phyloP scores from a whole-genome alignment of 768 basidiomycete species.

The Tricholoma flavovirens region DNA sequence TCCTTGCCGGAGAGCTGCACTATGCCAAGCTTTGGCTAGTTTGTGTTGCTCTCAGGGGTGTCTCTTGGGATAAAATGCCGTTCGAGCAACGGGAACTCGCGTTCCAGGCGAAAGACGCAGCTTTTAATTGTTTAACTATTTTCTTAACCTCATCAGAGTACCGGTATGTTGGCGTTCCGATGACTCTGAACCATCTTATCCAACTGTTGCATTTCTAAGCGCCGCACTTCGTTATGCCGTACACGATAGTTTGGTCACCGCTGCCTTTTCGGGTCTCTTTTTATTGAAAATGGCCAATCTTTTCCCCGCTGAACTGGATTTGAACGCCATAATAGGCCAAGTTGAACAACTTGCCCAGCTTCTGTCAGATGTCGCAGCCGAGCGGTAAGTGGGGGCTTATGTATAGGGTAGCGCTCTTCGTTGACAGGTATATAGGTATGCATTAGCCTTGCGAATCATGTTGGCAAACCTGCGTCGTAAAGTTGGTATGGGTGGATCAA shows the following conservation, averaged over 20 bases:
- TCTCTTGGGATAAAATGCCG: slow-evolving; percentile 94
- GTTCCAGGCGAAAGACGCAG: slow-evolving; percentile 93
- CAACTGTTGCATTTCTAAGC: slow-evolving; percentile 30
- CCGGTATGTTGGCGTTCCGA: slow-evolving; percentile 41
- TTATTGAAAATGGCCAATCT: slow-evolving; percentile 92
- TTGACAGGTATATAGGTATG: slow-evolving; percentile 51
- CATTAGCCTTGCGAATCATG: slow-evolving; percentile 89
- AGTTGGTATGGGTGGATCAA: slow-evolving; percentile 58
- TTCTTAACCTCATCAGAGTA: slow-evolving; percentile 80
- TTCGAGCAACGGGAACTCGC: slow-evolving; percentile 93
- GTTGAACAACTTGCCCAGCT: slow-evolving; percentile 90
- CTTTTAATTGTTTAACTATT: slow-evolving; percentile 76
- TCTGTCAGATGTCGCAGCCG: slow-evolving; percentile 88
- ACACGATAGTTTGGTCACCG: slow-evolving; percentile 87
- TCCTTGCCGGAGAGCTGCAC: slow-evolving; percentile 83
- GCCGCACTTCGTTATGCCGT: slow-evolving; percentile 90
- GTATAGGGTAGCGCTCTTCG: neutral
- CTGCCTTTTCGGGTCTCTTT: slow-evolving; percentile 88
- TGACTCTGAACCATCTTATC: neutral
- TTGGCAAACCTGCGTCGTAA: slow-evolving; percentile 87
- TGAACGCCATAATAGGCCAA: slow-evolving; percentile 69
- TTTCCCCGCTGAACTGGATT: slow-evolving; percentile 80
- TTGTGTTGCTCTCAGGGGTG: slow-evolving; percentile 86
- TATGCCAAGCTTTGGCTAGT: slow-evolving; percentile 95
- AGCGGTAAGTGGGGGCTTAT: slow-evolving; percentile 49